Percentiles rank a stretch among this genome's conserved stretches.
Conservation (phyloP, 1,139 yeast species). For the Scheffersomyces stambukii region DNA sequence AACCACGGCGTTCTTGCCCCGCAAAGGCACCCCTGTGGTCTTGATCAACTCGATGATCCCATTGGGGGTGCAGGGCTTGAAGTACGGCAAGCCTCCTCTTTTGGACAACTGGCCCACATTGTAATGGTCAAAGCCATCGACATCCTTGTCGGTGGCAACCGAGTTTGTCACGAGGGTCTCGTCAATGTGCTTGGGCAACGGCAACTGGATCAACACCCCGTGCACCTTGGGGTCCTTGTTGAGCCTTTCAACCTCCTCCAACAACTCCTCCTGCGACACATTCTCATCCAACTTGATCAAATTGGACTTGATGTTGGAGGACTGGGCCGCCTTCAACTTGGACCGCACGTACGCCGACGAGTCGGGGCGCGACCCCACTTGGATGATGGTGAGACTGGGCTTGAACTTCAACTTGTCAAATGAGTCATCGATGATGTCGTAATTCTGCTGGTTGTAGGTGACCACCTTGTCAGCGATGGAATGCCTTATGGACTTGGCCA, state of each 20-base stretch:
- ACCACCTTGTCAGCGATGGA: slow-evolving; percentile 42
- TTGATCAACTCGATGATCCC: slow-evolving; percentile 68
- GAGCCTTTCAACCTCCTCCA: slow-evolving; percentile 51
- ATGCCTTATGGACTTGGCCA: slow-evolving; percentile 36
- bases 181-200: slow-evolving; percentile 66
- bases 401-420: slow-evolving; percentile 41
- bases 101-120: slow-evolving; percentile 76
- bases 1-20: slow-evolving; percentile 73
- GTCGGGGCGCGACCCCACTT: slow-evolving; percentile 74
- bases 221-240: slow-evolving; percentile 63
- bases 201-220: slow-evolving; percentile 70
- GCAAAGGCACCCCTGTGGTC: slow-evolving; percentile 53
- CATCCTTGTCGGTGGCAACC: slow-evolving; percentile 67
- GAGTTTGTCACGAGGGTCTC: slow-evolving; percentile 67
- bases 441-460: slow-evolving; percentile 30
- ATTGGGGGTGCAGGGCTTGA: slow-evolving; percentile 77
- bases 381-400: slow-evolving; percentile 66
- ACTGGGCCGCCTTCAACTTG: slow-evolving; percentile 68
- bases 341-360: slow-evolving; percentile 74
- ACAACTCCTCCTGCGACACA: slow-evolving; percentile 52
- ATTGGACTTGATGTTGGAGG: slow-evolving; percentile 59
- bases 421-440: slow-evolving; percentile 8
- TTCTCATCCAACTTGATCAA: slow-evolving; percentile 55
- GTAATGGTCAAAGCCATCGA: slow-evolving; percentile 73
- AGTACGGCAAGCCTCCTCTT: slow-evolving; percentile 65